Base-by-base conservation (phyloP, 352 stramenopile genomes). In the Phytophthora vignae region DNA sequence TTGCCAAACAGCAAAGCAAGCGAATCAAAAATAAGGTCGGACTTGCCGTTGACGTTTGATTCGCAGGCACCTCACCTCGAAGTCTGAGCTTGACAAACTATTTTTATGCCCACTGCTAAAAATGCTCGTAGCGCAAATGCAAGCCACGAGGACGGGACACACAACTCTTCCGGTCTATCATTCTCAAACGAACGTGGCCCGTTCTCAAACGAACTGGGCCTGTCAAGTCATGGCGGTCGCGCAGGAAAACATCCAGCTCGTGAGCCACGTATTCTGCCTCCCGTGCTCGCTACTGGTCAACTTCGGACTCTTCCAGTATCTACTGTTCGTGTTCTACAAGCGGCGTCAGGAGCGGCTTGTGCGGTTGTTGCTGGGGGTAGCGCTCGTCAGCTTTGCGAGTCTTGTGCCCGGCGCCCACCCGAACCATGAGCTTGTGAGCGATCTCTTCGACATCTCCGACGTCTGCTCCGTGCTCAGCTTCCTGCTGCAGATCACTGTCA, bases 371-470 rank as follows among this genome's bases (percentile, higher is more conserved):
- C 63, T 81, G 3, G 6, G 21, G 0, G 58, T 62, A 8, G 65
- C 60, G 0, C 15, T 74, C 27, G n/a, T 75, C 27, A 64, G 71
- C 33, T 81, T 80, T 55, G 60, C 60, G 5, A 53, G 33, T 25
- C 49, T 81, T n/a, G 54, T 82, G 10, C 69, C 71, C 0, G 72
- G 78, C 46, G 59, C 67, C 4, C 60, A 74, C 31, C 66, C 76
- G 17, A 55, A 76, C 55, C 40, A 63, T 0, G 52, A 61, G 14
- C 54, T 81, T 17, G 60, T 78, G 14, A 42, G 55, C 40, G 33
- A 76, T 29, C 58, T 83, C n/a, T 80, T 78, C 52, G 74, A 79
- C 64, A 69, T 80, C 12, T 84, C 77, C 4, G 71, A 82, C 48
- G 67, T 65, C 7, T 71, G 66, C 21, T 72, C 55, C 19, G 64